Evolutionary conservation across 495 filamentous ascomycete genomes (phyloP), one percentile per base, ranked within the genome.

Genomic region (Parmelia sp.): DNA sequence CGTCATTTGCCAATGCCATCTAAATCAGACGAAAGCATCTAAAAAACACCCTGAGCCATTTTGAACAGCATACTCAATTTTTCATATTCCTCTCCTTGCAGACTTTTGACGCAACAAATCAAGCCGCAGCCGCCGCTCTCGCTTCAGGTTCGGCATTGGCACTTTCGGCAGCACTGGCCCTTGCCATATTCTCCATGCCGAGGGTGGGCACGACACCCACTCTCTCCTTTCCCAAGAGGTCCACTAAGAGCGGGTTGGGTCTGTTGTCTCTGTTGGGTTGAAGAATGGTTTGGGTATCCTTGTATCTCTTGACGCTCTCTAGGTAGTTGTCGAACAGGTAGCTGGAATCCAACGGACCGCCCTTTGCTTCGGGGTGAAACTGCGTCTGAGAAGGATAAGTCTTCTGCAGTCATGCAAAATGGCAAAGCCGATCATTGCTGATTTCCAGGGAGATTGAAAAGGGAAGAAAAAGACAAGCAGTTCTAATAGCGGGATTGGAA

Each of bases 321-420:
- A 98, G 79, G 77, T 98, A 98, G 78, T 88, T 89, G 76, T 98
- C 94, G 73, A 98, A 98, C 55, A 98, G 83, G 75, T 95, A 97
- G 0, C 89, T 82, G 35, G 89, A 92, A 78, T 98, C 94, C 72
- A 95, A 85, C 31, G 94, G 94, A 60, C 95, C 94, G 49, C 94
- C 94, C 78, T 95, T 94, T 60, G 94, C 95, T 77, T 97, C 94
- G 42, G 94, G 94, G 73, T 98, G 94, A 85, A 97, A 98, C 76
- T 97, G 94, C 62, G 92, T 96, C n/a, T n/a, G n/a, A n/a, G n/a
- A n/a, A n/a, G n/a, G n/a, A n/a, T n/a, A n/a, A n/a, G n/a, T n/a
- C n/a, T n/a, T n/a, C n/a, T n/a, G n/a, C n/a, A n/a, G n/a, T n/a
- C n/a, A n/a, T n/a, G n/a, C n/a, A n/a, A n/a, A n/a, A n/a, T n/a